Evolutionary conservation across 192 early-diverging fungal genomes (phyloP), one percentile per base, ranked within the genome.

Genomic region (Obelidium mucronatum): DNA sequence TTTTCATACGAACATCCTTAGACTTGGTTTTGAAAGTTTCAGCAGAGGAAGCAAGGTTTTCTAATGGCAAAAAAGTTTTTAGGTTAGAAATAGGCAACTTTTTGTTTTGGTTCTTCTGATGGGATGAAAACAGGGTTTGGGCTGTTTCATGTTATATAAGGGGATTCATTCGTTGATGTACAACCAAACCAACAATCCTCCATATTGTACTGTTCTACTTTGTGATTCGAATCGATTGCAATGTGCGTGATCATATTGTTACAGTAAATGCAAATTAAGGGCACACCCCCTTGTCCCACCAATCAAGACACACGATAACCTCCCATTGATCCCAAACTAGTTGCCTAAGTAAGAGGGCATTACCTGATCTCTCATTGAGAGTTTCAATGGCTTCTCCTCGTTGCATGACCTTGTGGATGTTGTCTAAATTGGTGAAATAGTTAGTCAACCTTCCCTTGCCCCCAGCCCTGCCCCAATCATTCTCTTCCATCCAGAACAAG

Each of bases 1-100:
- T 97, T 74, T 91, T 88, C 84, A 92, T 93, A 74, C 94, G 92
- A 6, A 95, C 94, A 39, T 83, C 74, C 42, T 89, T 89, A 3
- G 94, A 94, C 40, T 91, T 91, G 66, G 87, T 87, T 37, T 86
- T 86, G 88, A 98, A 98, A 70, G 91, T 84, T 35, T 83, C 74
- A 0, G 93, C 85, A 8, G 87, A 86, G 37, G 85, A 79, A 36
- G 93, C 88, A 37, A 97, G 85, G 66, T 92, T 85, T 60, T 92
- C 92, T n/a, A 68, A 60, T 1, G 8, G 8, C 26, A 30, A 42
- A 3, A 2, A 39, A 39, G 2, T 40, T 22, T 60, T 6, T 40
- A n/a, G 1, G 40, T 17, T 39, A 42, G 37, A 2, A 2, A 31
- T 31, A 22, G 37, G 30, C n/a, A n/a, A 3, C 24, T 22, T 26